Evolutionary conservation across 352 stramenopile genomes (phyloP), one percentile per base, ranked within the genome.

Genomic region (Phytophthora capsici): DNA sequence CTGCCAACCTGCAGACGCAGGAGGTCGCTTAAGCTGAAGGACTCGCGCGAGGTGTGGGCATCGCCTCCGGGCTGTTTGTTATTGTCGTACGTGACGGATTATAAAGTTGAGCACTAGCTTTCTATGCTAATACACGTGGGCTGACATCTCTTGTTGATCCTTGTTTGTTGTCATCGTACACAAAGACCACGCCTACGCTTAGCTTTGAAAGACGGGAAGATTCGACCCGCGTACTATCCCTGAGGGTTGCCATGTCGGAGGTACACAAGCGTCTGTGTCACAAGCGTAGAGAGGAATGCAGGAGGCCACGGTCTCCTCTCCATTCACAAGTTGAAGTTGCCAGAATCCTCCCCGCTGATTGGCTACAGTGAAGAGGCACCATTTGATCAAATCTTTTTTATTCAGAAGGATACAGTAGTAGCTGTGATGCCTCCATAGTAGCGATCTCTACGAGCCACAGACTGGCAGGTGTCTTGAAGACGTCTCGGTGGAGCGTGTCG

Each of bases 1-100:
- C 87, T 30, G 78, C 78, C 17, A 76, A 85, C 41, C 68, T 95
- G 49, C 66, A 70, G 32, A 92, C 86, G n/a, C 75, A 69, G 69
- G 59, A 75, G 41, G 62, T 90, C 14, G 55, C 71, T 28, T 73
- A 66, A 76, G 51, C 52, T 37, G 40, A 59, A 44, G 1, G 36
- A 41, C 36, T 41, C 36, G 16, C 14, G 36, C 41, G 38, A 10
- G n/a, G 16, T n/a, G 23, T 2, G 16, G n/a, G n/a, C 28, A 28
- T 7, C 5, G 2, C n/a, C 32, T 17, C 10, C 37, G 32, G 46
- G 46, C 48, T 54, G 41, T 45, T 59, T 65, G 57, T 60, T 60
- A 60, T 66, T 66, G 57, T 60, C 52, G 44, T 45, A 59, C 52
- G 57, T 51, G 46, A 22, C 52, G 28, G 37, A 49, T 38, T 25